Percentiles rank a stretch among this genome's conserved stretches.
Conservation (phyloP, 495 filamentous ascomycete genomes). For the Aspergillus hancockii region DNA sequence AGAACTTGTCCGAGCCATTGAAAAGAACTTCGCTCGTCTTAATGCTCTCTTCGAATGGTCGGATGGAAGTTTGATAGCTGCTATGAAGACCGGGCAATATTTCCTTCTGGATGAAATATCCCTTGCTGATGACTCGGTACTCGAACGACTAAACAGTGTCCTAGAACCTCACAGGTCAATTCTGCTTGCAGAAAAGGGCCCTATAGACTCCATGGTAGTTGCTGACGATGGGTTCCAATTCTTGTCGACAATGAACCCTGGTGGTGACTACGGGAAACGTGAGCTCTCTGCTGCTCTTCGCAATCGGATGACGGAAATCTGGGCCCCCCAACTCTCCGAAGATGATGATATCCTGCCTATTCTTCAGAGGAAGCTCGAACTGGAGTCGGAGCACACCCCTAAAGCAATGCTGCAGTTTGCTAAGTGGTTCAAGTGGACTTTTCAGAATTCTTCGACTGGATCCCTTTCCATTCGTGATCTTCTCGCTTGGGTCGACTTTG, state of each 20-base stretch:
- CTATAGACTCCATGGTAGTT: constrained; percentile 72
- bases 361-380: constrained; percentile 69
- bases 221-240: constrained; percentile 90
- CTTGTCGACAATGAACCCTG: constrained; percentile 98
- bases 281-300: constrained; percentile 93
- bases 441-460: constrained; percentile 67
- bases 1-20: constrained; percentile 56
- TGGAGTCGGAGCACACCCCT: constrained; percentile 45
- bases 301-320: constrained; percentile 98
- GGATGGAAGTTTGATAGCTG: constrained; percentile 90
- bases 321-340: constrained; percentile 83
- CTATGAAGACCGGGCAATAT: constrained; percentile 86
- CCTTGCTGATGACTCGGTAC: constrained; percentile 93
- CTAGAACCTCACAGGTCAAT: constrained; percentile 85
- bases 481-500: constrained; percentile 89
- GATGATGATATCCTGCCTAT: constrained; percentile 86
- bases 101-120: constrained; percentile 98
- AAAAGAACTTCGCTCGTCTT: constrained; percentile 57
- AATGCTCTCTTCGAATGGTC: constrained; percentile 95
- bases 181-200: constrained; percentile 90
- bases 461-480: constrained; percentile 88
- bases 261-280: constrained; percentile 95
- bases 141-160: constrained; percentile 97
- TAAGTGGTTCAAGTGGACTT: constrained; percentile 84
- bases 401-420: constrained; percentile 79